These are phyloP conservation scores for Vigna nakashimae DNA, from an alignment of 306 rosid genomes.

Conservation along the genomic window DNA sequence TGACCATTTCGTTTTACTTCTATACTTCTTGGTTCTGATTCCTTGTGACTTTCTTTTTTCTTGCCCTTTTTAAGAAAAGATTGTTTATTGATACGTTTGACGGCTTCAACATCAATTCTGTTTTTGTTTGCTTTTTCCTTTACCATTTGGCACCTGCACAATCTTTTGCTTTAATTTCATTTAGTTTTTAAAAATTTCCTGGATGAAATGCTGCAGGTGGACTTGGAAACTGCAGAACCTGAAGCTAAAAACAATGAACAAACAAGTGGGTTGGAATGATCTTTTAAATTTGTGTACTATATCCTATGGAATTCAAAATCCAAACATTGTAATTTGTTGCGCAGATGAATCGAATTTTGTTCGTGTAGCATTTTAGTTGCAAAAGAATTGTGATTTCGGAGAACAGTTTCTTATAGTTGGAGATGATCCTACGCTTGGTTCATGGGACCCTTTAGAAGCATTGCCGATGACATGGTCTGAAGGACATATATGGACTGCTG, in stretches of 20 bases:
- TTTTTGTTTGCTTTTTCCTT: not conserved
- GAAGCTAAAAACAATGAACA: slow-evolving; percentile 47
- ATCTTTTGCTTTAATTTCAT: not conserved
- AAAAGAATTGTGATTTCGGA: slow-evolving; percentile 73
- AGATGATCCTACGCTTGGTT: too few species aligned
- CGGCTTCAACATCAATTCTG: not conserved
- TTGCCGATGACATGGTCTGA: too few species aligned
- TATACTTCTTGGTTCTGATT: too few species aligned
- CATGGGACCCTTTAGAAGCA: too few species aligned
- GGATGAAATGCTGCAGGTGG: slow-evolving; percentile 56
- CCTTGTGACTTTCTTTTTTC: too few species aligned
- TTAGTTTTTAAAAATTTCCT: not conserved
- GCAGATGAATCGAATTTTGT: slow-evolving; percentile 65
- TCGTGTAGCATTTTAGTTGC: slow-evolving; percentile 70
- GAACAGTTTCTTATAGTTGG: slow-evolving; percentile 76
- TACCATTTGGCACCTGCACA: not conserved
- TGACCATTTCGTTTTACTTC: too few species aligned
- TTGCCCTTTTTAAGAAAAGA: too few species aligned
- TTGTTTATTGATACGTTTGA: not conserved
- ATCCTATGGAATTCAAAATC: slow-evolving; percentile 27
- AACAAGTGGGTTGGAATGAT: slow-evolving; percentile 46
- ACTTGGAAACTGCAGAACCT: slow-evolving; percentile 49
- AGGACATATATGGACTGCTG: too few species aligned
- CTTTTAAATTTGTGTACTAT: slow-evolving; percentile 17
- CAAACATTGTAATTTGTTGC: slow-evolving; percentile 26